phyloP scores from a whole-genome alignment of 495 filamentous ascomycete species.

The Achaetomiella virescens region DNA sequence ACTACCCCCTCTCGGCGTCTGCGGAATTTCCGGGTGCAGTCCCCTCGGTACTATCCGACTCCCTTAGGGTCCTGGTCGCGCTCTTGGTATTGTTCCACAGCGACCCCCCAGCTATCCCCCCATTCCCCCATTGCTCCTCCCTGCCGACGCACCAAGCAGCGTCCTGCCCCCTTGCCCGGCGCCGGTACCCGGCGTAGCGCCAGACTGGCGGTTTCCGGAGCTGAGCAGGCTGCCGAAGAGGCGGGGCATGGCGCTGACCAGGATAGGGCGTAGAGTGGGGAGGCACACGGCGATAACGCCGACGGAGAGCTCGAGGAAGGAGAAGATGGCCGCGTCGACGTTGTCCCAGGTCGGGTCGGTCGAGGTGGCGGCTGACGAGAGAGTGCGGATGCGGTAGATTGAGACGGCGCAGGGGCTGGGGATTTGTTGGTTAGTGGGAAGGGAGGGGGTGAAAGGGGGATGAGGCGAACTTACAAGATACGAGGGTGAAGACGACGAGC shows the following conservation, averaged over 20 bases:
- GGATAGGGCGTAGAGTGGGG: constrained; percentile 43
- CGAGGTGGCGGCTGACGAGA: constrained; percentile 35
- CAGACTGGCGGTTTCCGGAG: not conserved
- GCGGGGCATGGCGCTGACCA: constrained; percentile 17
- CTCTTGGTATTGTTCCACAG: not conserved
- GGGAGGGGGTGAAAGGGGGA: not conserved
- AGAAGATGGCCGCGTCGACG: constrained; percentile 50
- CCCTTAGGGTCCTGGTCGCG: not conserved
- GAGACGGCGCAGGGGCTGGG: constrained; percentile 26
- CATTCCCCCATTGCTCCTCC: not conserved
- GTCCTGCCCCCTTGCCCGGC: constrained; percentile 2
- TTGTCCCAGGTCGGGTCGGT: constrained; percentile 38
- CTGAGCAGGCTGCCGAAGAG: constrained; percentile 13
- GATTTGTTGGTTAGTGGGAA: constrained; percentile 25
- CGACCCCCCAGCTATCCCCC: not conserved
- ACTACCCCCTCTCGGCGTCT: not conserved
- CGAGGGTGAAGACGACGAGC: constrained; percentile 39
- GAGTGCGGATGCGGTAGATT: constrained; percentile 33
- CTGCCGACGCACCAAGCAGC: not conserved
- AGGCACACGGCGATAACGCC: constrained; percentile 51
- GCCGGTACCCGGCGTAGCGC: not conserved
- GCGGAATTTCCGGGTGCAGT: not conserved
- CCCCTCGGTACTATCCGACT: constrained; percentile 9
- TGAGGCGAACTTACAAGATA: constrained; percentile 30
- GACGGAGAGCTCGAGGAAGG: constrained; percentile 47